These are phyloP conservation scores for Alternaria postmessia DNA, from an alignment of 2,329 filamentous ascomycete species.

Conservation along the genomic window DNA sequence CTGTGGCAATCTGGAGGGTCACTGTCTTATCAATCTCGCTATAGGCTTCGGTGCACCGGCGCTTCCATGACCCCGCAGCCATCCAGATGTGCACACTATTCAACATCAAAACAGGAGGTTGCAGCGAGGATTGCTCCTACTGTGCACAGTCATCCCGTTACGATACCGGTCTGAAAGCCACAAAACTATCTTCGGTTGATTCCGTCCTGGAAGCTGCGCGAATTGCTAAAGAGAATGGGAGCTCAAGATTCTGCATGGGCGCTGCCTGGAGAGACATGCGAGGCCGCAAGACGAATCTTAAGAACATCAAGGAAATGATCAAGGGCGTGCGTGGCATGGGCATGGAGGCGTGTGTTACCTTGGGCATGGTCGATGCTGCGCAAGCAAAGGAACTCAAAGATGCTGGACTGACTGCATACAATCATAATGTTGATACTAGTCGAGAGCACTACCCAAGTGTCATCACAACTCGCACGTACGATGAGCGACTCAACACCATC, in stretches of 20 bases:
- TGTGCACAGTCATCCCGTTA: slow-evolving; percentile 88
- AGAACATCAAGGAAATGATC: slow-evolving; percentile 88
- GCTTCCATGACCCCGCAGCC: slow-evolving; percentile 82
- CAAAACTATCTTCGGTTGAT: slow-evolving; percentile 80
- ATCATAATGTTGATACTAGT: slow-evolving; percentile 92
- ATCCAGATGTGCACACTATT: slow-evolving; percentile 94
- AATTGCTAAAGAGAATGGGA: slow-evolving; percentile 81
- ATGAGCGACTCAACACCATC: slow-evolving; percentile 83
- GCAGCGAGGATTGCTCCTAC: slow-evolving; percentile 92
- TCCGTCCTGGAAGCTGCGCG: slow-evolving; percentile 80
- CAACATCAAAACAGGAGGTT: slow-evolving; percentile 96
- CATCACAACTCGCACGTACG: slow-evolving; percentile 86
- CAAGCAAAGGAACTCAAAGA: slow-evolving; percentile 85
- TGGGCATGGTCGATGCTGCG: slow-evolving; percentile 86
- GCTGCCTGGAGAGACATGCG: slow-evolving; percentile 95
- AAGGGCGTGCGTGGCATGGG: slow-evolving; percentile 79
- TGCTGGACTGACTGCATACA: slow-evolving; percentile 88
- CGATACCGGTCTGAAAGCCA: slow-evolving; percentile 78
- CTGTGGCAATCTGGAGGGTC: not conserved
- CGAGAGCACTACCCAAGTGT: slow-evolving; percentile 87
- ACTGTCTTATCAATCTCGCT: slow-evolving; percentile 11
- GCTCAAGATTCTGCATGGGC: slow-evolving; percentile 94
- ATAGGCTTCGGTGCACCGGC: slow-evolving; percentile 78
- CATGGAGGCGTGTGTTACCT: slow-evolving; percentile 92
- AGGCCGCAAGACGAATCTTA: slow-evolving; percentile 81